Evolutionary conservation across 108 stramenopile genomes (phyloP), one percentile per base, ranked within the genome.

Genomic region (Stephanodiscus triporus): DNA sequence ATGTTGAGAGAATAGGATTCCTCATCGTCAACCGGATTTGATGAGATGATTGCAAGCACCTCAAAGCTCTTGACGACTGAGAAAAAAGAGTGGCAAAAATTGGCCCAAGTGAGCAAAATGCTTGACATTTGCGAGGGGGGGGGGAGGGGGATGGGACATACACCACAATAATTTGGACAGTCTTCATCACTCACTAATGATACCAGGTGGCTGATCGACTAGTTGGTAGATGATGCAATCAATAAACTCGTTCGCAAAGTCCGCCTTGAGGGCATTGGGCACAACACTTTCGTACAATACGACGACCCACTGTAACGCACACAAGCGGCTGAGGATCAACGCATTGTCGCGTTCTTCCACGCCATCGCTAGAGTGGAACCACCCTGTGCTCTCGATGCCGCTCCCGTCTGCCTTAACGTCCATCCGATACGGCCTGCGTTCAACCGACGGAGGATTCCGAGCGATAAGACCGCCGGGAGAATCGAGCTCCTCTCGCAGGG

Each of bases 201-300:
- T 84, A 63, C 89, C 85, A 0, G 94, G 91, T 26, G 94, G 91
- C 67, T 89, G 76, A 67, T 91, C 91, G 4, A 91, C 88, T 40
- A 95, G 68, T 56, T 92, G 94, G 71, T 91, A 87, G 40, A 95
- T 92, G 47, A 95, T 90, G 24, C 89, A 90, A 70, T 81, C 73
- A 20, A 95, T 84, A 53, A 95, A 95, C 66, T 95, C 94, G 9
- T 86, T 83, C 1, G 94, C 90, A 73, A 88, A 95, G 83, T 95
- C 94, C 9, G 89, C 88, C 50, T 95, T 95, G 43, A 95, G 77
- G 24, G 84, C 66, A 72, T 88, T 86, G 3, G 94, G 94, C 50
- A 95, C 94, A 11, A 95, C 94, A 68, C 78, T 60, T 77, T 95
- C 88, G 70, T 89, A 92, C 17, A 95, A 66, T n/a, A 95, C 89